Conservation (phyloP, 495 filamentous ascomycete species). For the Lophiotrema nucula region DNA sequence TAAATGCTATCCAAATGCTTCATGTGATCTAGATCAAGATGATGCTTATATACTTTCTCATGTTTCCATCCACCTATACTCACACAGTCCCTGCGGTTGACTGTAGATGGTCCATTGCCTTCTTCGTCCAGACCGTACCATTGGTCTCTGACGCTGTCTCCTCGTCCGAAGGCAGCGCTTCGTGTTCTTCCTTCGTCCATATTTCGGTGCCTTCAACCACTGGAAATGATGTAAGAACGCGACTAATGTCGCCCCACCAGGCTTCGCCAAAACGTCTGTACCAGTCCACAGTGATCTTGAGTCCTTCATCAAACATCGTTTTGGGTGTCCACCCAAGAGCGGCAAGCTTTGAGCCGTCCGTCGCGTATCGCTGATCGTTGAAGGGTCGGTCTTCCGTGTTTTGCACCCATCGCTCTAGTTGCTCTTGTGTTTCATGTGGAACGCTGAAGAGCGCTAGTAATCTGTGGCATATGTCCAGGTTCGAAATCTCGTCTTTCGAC, state of each 20-base stretch:
- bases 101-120: constrained; percentile 24
- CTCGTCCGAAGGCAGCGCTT: constrained; percentile 29
- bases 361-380: constrained; percentile 68
- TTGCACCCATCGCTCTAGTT: constrained; percentile 57
- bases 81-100: constrained; percentile 2
- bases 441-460: constrained; percentile 48
- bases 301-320: constrained; percentile 59
- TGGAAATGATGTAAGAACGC: constrained; percentile 43
- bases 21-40: not conserved
- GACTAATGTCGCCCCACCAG: constrained; percentile 75
- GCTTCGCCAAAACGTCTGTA: constrained; percentile 57
- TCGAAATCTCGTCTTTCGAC: constrained; percentile 64
- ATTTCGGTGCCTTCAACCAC: constrained; percentile 38
- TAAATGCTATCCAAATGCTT: not conserved
- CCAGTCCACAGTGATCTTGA: constrained; percentile 68
- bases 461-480: constrained; percentile 54
- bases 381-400: constrained; percentile 70
- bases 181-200: constrained; percentile 35
- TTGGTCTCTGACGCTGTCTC: constrained; percentile 14
- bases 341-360: constrained; percentile 64
- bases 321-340: constrained; percentile 67
- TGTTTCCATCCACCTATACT: not conserved
- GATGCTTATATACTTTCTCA: not conserved
- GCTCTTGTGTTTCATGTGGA: constrained; percentile 19
- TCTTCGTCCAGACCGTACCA: constrained; percentile 28